Evolutionary conservation across 2,329 filamentous ascomycete genomes (phyloP), one percentile per base, ranked within the genome.

Genomic region (Colletotrichum euphorbiae): DNA sequence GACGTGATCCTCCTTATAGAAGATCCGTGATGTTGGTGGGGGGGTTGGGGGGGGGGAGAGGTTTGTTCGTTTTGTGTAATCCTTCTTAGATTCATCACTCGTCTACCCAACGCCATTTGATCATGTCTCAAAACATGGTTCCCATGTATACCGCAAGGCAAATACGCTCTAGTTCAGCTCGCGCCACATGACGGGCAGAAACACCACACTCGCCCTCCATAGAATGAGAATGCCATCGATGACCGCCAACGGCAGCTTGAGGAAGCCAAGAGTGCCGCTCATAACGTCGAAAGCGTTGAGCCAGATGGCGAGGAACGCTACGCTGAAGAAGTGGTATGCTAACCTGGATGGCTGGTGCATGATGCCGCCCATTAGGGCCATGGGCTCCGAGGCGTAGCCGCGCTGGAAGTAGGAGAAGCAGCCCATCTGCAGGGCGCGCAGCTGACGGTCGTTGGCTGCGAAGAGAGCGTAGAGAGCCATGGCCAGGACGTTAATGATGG

Each of bases 401-500:
- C 90, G 85, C 77, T 93, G 85, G 83, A 99, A 99, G 81, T 99
- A 99, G 33, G 86, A 84, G 83, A 98, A 98, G 83, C 96, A 99
- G 54, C 96, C 96, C 72, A 87, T 87, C 81, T 97, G 94, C 51
- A 99, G 89, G 62, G 92, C 90, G 71, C 88, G 88, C 59, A 98
- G 88, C 75, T 94, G 88, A 50, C 84, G 80, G 79, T 93, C 91
- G 77, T 97, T 85, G 58, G 95, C 96, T 15, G 95, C 93, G 77
- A 98, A 99, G 12, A 99, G 88, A 36, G 87, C 85, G 82, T 99
- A 99, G 1, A 99, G 86, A 0, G 96, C 94, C 83, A 96, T 93
- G 1, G 96, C 95, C n/a, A 99, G 89, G 73, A 98, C 97, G 80
- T 99, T 99, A 85, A 99, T 96, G 73, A 97, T 94, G 60, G 89